Evolutionary conservation across 495 filamentous ascomycete genomes (phyloP), one percentile per base, ranked within the genome.

Genomic region (Aspergillus asperescens): DNA sequence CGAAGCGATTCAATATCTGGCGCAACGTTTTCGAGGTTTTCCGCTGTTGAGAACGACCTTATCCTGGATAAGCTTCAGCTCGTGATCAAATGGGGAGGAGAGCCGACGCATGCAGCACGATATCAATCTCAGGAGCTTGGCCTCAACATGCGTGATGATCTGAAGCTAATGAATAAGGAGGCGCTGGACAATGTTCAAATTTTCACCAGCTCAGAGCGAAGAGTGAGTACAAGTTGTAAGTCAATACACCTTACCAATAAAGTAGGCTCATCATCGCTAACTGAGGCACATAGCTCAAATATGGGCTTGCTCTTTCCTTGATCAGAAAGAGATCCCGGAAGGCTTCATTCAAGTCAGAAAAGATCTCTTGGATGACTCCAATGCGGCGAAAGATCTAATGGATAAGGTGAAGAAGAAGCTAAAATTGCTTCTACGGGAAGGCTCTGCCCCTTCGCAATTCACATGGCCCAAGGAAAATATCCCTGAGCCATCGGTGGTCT

Each of bases 371-470:
- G 93, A 98, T 65, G 93, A 98, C 63, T 95, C 90, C 1, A 98
- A 98, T 70, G 93, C 93, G n/a, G 93, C 93, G 47, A 98, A 98
- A 67, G 94, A 97, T 69, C 91, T 94, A 59, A 98, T 96, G 91
- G 93, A 98, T 69, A 96, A 94, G 65, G 93, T 98, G 40, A 98
- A 98, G 77, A 97, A 96, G 79, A 96, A 94, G 81, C 76, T 98
- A 5, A 98, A 98, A 71, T 81, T 86, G 2, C 76, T 98, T 31
- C 71, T 98, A 47, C 80, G 93, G 22, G 85, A 94, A 65, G 94
- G 94, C 3, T 89, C 87, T 48, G 87, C 92, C 6, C 91, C 93
- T 13, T 81, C 89, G 15, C 91, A 97, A 62, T 98, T 98, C 63
- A 89, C 92, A 37, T 98, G 93, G 93, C 93, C 93, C n/a, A 84